Conservation (phyloP, 192 early-diverging fungal genomes). For the Allomyces javanicus region DNA sequence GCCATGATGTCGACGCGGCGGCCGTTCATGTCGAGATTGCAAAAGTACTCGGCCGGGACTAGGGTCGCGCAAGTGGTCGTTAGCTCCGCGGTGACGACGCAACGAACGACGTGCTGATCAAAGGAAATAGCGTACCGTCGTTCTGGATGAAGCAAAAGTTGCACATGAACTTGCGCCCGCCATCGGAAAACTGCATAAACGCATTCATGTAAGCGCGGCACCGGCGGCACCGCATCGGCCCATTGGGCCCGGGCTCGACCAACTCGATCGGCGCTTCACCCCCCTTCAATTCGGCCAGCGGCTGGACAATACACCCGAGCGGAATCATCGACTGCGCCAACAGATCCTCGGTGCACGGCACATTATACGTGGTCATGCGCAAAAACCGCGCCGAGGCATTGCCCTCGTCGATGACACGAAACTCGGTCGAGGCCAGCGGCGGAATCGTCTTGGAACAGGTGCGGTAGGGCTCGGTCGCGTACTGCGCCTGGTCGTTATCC, state of each 20-base stretch:
- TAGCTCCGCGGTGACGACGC: no score
- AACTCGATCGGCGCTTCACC: constrained; percentile 61
- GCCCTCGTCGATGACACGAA: constrained; percentile 76
- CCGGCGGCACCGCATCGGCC: constrained; percentile 71
- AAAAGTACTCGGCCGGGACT: constrained; percentile 77
- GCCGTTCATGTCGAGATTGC: constrained; percentile 82
- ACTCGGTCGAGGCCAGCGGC: constrained; percentile 63
- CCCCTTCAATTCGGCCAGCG: constrained; percentile 59
- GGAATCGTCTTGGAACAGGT: constrained; percentile 47
- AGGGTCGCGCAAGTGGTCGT: constrained; percentile 2
- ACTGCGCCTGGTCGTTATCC: constrained; percentile 52
- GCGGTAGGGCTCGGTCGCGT: constrained; percentile 41
- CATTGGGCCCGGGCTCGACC: constrained; percentile 65
- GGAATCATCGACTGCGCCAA: constrained; percentile 59
- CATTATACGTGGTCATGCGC: constrained; percentile 66
- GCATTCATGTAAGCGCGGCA: constrained; percentile 94
- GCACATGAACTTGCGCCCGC: constrained; percentile 79
- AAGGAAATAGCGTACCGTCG: constrained; percentile 24
- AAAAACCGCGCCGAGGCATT: constrained; percentile 80
- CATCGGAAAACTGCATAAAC: constrained; percentile 65
- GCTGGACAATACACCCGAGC: constrained; percentile 74
- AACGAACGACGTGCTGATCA: neutral
- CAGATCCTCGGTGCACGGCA: constrained; percentile 68
- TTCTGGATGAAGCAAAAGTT: constrained; percentile 85
- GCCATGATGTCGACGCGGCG: constrained; percentile 59